Conservation (phyloP, 805 yeast species). For the Soucietia sequanensis region DNA sequence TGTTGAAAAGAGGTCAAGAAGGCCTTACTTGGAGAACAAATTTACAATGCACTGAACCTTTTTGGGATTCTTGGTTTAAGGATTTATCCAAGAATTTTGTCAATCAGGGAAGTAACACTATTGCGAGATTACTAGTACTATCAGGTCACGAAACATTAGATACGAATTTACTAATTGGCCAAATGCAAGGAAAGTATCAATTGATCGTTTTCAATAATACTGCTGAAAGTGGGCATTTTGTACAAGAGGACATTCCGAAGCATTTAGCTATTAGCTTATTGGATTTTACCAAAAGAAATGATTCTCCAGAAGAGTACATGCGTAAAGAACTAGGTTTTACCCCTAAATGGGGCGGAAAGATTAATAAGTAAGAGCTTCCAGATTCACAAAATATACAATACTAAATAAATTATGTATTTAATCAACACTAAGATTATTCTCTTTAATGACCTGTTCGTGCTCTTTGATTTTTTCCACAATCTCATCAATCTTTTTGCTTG, state of each 20-base stretch:
- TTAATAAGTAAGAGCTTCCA: constrained; percentile 14
- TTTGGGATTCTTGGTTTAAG: constrained; percentile 83
- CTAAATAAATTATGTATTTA: constrained; percentile 15
- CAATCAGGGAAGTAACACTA: constrained; percentile 22
- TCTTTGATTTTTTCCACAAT: constrained; percentile 58
- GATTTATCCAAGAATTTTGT: constrained; percentile 57
- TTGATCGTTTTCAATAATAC: constrained; percentile 68
- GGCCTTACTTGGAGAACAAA: constrained; percentile 62
- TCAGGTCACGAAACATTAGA: constrained; percentile 92
- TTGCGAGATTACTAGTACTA: constrained; percentile 68
- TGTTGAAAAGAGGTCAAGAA: constrained; percentile 34
- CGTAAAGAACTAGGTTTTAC: constrained; percentile 28
- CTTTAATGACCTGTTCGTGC: constrained; percentile 32
- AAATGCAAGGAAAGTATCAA: constrained; percentile 97
- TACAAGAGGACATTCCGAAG: constrained; percentile 88
- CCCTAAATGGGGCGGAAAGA: constrained; percentile 40
- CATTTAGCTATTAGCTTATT: constrained; percentile 58
- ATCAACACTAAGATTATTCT: constrained; percentile 45
- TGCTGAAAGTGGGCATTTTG: constrained; percentile 71
- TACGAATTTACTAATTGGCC: constrained; percentile 84
- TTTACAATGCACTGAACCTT: constrained; percentile 56
- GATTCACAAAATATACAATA: not conserved
- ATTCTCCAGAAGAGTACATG: constrained; percentile 29
- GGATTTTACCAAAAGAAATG: constrained; percentile 50
- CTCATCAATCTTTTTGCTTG: constrained; percentile 82